Evolutionary conservation across 2,329 filamentous ascomycete genomes (phyloP), one percentile per base, ranked within the genome.

Genomic region (Akanthomyces muscarius): DNA sequence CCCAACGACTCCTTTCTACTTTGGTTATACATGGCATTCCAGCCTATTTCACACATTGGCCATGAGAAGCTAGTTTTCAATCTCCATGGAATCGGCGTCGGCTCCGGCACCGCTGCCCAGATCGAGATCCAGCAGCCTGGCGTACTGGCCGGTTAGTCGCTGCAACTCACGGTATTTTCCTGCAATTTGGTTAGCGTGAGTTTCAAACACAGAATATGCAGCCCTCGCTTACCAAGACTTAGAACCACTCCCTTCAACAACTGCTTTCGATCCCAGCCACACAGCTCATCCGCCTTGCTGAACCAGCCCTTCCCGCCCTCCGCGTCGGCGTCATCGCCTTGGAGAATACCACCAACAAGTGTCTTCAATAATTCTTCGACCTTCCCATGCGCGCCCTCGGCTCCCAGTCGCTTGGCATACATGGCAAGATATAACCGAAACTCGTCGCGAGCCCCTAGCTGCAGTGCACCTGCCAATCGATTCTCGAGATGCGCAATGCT

Each of bases 401-500:
- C 92, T 1, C 95, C 95, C 6, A 99, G 85, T 0, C 95, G 88
- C 78, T 97, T 98, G 4, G 93, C 94, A 71, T 99, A 99, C 92
- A 98, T 98, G 71, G 92, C 89, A n/a, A 99, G 80, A 71, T 98
- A 98, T 1, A 97, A 81, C 63, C 92, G 87, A 77, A 98, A 99
- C 73, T 99, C 95, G 64, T 98, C 93, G 69, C 87, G 89, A 0
- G 95, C 89, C 4, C 89, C 91, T 0, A 99, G 80, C 64, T 91
- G 89, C 72, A 96, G 78, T 0, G 95, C 91, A 4, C 92, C 96
- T 2, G 95, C 94, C 52, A 99, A 88, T 45, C 96, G 86, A 71
- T 97, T 98, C 75, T 99, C 95, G 14, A 99, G 80, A 77, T 99
- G 95, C 7, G 93, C 94, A 66, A 99, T 92, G 61, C 91, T 96